A percentile compares a stretch with the other conserved stretches of the same genome.
Evolutionary conservation across 2,329 filamentous ascomycete species (phyloP).

Genomic region (Sclerotinia sclerotiorum): DNA sequence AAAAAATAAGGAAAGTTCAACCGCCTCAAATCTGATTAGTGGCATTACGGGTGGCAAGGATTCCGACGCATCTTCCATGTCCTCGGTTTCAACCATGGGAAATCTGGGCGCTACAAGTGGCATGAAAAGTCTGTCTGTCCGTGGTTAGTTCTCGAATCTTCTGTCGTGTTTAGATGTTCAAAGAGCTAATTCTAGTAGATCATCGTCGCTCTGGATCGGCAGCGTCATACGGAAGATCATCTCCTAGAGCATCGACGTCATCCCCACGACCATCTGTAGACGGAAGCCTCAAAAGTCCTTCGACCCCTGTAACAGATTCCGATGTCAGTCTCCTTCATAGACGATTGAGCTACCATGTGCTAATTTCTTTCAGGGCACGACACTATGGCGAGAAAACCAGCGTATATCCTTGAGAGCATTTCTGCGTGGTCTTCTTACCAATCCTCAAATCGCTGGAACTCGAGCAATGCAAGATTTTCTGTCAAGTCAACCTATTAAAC

Average conservation of each 20-base stretch:
- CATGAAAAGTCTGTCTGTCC: conserved; percentile 45
- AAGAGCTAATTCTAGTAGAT: conserved; percentile 24
- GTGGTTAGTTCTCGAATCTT: conserved; percentile 39
- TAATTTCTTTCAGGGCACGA: conserved; percentile 43
- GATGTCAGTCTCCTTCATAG: conserved; percentile 24
- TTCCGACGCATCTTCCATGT: conserved; percentile 76
- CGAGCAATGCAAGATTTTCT: conserved; percentile 84
- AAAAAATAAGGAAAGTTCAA: conserved; percentile 84
- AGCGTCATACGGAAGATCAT: conserved; percentile 23
- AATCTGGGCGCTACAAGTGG: conserved; percentile 27
- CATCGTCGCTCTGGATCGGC: conserved; percentile 28
- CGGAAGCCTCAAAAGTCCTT: background rate
- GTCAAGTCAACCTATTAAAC: conserved; percentile 65
- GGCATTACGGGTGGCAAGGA: conserved; percentile 54
- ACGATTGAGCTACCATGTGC: background rate
- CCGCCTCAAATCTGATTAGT: conserved; percentile 57
- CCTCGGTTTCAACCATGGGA: conserved; percentile 44
- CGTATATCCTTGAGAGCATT: conserved; percentile 89
- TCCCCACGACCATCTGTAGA: conserved; percentile 24
- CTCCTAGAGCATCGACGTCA: conserved; percentile 14
- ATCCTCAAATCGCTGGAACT: conserved; percentile 78
- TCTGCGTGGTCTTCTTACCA: conserved; percentile 80
- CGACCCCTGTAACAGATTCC: conserved; percentile 13
- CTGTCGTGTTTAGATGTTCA: background rate
- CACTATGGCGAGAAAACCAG: conserved; percentile 83